These are phyloP conservation scores for Conoideocrella luteorostrata DNA, from an alignment of 2,329 filamentous ascomycete genomes.

Conservation along the genomic window DNA sequence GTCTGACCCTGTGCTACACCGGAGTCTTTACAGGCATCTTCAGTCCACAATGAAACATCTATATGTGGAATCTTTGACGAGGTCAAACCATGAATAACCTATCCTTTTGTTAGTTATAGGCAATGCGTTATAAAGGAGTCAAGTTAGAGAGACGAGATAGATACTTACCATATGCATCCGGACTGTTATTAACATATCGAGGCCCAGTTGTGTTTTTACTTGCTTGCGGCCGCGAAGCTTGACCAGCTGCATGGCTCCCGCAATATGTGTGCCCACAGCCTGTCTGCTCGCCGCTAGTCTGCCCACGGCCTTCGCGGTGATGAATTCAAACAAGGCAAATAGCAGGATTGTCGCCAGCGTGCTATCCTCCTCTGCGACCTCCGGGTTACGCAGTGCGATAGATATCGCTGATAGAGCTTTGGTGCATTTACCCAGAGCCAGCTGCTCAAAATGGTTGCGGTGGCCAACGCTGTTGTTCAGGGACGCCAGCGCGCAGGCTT, in stretches of 20 bases:
- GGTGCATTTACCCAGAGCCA: conserved; percentile 45
- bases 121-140: too few relatives aligned
- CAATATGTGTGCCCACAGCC: conserved; percentile 59
- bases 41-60: conserved; percentile 55
- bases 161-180: conserved; percentile 52
- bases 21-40: conserved; percentile 42
- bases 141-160: not conserved
- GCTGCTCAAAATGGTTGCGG: conserved; percentile 25
- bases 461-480: conserved; percentile 43
- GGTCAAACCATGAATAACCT: conserved; percentile 52
- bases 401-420: conserved; percentile 48
- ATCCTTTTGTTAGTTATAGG: conserved; percentile 10
- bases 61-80: conserved; percentile 45
- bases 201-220: conserved; percentile 44
- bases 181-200: conserved; percentile 52
- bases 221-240: conserved; percentile 51
- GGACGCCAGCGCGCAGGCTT: conserved; percentile 52
- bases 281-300: too few relatives aligned
- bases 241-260: conserved; percentile 56
- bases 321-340: conserved; percentile 55
- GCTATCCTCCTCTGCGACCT: conserved; percentile 44
- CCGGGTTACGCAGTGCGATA: conserved; percentile 44
- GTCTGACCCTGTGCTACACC: conserved; percentile 42
- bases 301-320: conserved; percentile 47
- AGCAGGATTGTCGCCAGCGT: conserved; percentile 56